phyloP scores from a whole-genome alignment of 225 moss, liverwort and hornwort species.

The Asterella californica region DNA sequence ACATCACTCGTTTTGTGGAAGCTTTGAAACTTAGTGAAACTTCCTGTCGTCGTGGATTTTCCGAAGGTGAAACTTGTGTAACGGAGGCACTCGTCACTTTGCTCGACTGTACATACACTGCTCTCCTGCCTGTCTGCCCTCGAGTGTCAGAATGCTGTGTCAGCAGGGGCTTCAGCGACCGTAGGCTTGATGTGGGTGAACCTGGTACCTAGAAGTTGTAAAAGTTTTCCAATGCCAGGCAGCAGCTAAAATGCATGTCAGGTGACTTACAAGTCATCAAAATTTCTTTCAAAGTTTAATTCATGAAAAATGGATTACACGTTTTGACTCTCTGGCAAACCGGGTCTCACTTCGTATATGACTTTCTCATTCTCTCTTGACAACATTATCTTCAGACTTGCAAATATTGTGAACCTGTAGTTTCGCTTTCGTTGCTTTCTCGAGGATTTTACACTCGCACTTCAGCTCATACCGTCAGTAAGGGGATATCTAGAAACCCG shows the following conservation, averaged over 20 bases:
- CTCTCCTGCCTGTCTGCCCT: not conserved
- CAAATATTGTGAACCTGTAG: no score
- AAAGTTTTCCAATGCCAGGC: not conserved
- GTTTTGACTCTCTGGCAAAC: not conserved
- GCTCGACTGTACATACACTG: constrained; percentile 11
- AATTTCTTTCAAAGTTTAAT: not conserved
- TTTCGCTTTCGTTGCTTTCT: no score
- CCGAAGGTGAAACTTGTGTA: not conserved
- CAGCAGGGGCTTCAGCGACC: not conserved
- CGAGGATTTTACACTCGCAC: no score
- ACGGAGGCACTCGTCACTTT: not conserved
- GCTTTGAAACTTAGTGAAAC: constrained; percentile 6
- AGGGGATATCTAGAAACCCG: no score
- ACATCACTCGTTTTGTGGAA: not conserved
- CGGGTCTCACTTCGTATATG: no score
- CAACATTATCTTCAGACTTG: no score
- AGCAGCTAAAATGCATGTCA: constrained; percentile 9
- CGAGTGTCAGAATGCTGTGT: not conserved
- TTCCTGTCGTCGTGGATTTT: not conserved
- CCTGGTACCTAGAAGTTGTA: constrained; percentile 7
- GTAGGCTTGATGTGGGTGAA: constrained; percentile 5
- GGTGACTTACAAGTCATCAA: constrained; percentile 2
- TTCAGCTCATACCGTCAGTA: no score
- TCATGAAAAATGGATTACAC: not conserved
- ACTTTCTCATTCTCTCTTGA: no score